Evolutionary conservation across 352 stramenopile genomes (phyloP).

Genomic region (Globisporangium mamillatum): DNA sequence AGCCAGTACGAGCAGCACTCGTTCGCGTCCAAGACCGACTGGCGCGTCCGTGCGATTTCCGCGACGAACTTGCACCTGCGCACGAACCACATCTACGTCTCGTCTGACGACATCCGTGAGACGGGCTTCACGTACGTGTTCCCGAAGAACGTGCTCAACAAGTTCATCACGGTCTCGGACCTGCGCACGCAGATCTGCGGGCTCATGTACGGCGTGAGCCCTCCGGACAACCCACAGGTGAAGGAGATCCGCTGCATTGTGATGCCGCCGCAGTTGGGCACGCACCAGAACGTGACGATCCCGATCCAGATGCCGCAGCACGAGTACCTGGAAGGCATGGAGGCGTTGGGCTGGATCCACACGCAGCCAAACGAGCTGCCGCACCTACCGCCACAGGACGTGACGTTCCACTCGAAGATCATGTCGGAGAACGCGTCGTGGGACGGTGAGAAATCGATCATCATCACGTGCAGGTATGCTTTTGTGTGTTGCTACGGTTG

Average conservation of each 20-base stretch:
- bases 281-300: slow-evolving; percentile 97
- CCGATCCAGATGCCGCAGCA: slow-evolving; percentile 95
- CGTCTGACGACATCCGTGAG: slow-evolving; percentile 97
- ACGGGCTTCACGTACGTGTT: slow-evolving; percentile 99
- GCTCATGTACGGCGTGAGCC: slow-evolving; percentile 98
- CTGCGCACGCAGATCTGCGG: slow-evolving; percentile 97
- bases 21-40: slow-evolving; percentile 99
- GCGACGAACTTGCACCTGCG: slow-evolving; percentile 98
- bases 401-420: slow-evolving; percentile 96
- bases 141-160: slow-evolving; percentile 99
- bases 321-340: slow-evolving; percentile 96
- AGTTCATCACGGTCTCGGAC: slow-evolving; percentile 99
- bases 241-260: slow-evolving; percentile 99
- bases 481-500: not conserved
- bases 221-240: slow-evolving; percentile 97
- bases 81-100: slow-evolving; percentile 99
- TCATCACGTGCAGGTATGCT: slow-evolving; percentile 91
- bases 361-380: slow-evolving; percentile 98
- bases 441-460: slow-evolving; percentile 97
- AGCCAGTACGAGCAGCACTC: slow-evolving; percentile 99
- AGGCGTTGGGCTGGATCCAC: slow-evolving; percentile 99
- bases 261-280: slow-evolving; percentile 98
- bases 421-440: slow-evolving; percentile 96
- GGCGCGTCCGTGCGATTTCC: slow-evolving; percentile 98
- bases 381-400: slow-evolving; percentile 95